phyloP scores from a whole-genome alignment of 1,284 basidiomycete species.

The Testicularia cyperi region DNA sequence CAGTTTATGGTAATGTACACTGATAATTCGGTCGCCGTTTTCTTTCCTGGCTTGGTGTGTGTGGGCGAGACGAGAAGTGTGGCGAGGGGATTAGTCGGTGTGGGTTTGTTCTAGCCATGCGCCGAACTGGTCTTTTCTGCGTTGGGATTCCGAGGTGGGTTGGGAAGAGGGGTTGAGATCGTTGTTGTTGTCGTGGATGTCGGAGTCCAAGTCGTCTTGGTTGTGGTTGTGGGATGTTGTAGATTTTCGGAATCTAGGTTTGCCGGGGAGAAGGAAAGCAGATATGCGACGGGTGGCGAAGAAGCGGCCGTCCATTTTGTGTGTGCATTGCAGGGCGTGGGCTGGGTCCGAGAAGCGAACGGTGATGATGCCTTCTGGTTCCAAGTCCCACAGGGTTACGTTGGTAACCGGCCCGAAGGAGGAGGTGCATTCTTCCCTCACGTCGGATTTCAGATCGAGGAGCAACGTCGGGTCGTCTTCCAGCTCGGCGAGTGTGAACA shows the following conservation, averaged over 20 bases:
- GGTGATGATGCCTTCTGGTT: conserved; percentile 91
- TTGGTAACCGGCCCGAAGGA: conserved; percentile 92
- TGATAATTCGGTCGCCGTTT: no score
- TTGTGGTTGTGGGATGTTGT: conserved; percentile 61
- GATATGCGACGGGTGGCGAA: conserved; percentile 82
- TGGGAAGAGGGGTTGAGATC: neutral
- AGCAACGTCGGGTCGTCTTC: conserved; percentile 82
- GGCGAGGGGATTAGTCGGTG: no score
- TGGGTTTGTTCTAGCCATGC: conserved; percentile 4
- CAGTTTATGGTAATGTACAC: no score
- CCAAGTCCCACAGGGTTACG: conserved; percentile 93
- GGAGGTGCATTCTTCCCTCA: conserved; percentile 83
- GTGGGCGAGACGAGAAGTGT: neutral
- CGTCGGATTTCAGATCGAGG: conserved; percentile 92
- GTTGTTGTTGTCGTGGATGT: conserved; percentile 3
- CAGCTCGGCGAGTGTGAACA: conserved; percentile 87
- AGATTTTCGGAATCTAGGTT: conserved; percentile 76
- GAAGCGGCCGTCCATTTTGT: conserved; percentile 95
- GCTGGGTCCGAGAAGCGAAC: conserved; percentile 88
- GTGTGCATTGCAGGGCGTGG: conserved; percentile 82
- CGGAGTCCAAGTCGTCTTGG: conserved; percentile 16
- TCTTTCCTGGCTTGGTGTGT: no score
- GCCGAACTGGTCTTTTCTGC: conserved; percentile 15
- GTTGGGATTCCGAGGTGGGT: neutral
- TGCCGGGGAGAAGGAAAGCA: conserved; percentile 77